Evolutionary conservation across 2,329 filamentous ascomycete species (phyloP).

Genomic region (Beauveria sp.): DNA sequence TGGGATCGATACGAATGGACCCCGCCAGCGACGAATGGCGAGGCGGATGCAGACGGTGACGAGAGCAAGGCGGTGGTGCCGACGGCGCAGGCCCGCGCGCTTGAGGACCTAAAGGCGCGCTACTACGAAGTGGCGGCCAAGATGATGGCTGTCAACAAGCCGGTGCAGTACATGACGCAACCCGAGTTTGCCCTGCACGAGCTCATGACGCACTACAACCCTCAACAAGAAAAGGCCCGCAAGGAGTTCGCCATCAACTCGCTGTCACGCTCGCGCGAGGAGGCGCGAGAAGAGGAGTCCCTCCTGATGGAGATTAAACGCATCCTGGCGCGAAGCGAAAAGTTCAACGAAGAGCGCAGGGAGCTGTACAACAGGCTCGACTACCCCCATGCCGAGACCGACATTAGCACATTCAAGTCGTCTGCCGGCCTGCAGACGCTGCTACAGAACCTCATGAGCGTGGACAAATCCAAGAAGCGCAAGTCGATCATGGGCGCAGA

Average conservation of each 20-base stretch:
- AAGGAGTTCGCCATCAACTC: conserved; percentile 80
- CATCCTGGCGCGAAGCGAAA: conserved; percentile 79
- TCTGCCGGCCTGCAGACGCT: conserved; percentile 73
- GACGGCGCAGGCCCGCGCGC: conserved; percentile 50
- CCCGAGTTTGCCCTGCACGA: conserved; percentile 78
- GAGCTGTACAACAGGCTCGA: conserved; percentile 85
- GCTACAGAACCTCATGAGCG: conserved; percentile 71
- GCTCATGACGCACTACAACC: conserved; percentile 79
- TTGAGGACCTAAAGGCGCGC: conserved; percentile 86
- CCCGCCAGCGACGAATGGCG: conserved; percentile 36
- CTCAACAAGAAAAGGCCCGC: conserved; percentile 66
- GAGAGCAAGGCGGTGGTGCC: conserved; percentile 47
- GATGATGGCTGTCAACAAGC: conserved; percentile 73
- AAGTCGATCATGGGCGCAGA: conserved; percentile 61
- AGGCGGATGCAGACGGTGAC: conserved; percentile 37
- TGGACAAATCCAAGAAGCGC: conserved; percentile 85
- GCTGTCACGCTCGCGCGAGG: conserved; percentile 72
- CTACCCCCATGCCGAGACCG: conserved; percentile 62
- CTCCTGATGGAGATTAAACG: conserved; percentile 85
- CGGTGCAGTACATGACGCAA: conserved; percentile 78
- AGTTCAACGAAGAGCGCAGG: conserved; percentile 77
- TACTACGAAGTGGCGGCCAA: conserved; percentile 83
- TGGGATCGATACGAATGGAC: conserved; percentile 84
- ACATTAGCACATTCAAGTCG: conserved; percentile 70
- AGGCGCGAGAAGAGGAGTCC: conserved; percentile 86